Base-by-base conservation (phyloP, 805 yeast genomes). In the Yamadazyma nakazawae region DNA sequence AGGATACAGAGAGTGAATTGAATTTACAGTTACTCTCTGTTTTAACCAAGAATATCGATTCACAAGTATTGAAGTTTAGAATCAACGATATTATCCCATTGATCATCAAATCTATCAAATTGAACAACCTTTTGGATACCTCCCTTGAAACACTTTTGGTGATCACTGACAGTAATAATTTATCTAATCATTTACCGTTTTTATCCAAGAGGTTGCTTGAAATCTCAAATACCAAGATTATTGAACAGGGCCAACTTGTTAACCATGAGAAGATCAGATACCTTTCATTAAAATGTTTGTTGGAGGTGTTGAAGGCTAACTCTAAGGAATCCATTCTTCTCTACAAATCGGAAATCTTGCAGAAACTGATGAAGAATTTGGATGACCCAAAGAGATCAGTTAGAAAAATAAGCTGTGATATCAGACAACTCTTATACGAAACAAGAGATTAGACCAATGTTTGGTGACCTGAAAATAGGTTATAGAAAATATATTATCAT, bases 351-450 rank as follows among this genome's bases (percentile, higher is more conserved):
- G 63, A 61, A 10, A 68, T 88, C 10, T 68, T 87, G 32, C 62
- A 56, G 16, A 73, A 70, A 12, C 65, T 87, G 38, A 69, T 67
- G 1, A 60, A 58, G 1, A 82, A 78, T 0, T 68, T 94, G 52
- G 94, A 85, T 54, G 97, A 92, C 62, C 75, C 74, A 40, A 84
- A 75, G 59, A 78, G 99, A 62, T 67, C 64, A 2, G 88, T 92
- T 1, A 78, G 99, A 59, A 84, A 81, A 60, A 74, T 80, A 43
- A 85, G 92, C 6, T 82, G 86, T 44, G 89, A 85, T 54, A 80
- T 92, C 45, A 79, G 97, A 58, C 97, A 92, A 60, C 68, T 75
- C 0, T 84, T 80, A 57, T 88, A 70, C 61, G 95, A 86, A 54
- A 54, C 75, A 45, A 40, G 54, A 26, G 40, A 38, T 16, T 37